Evolutionary conservation across 352 stramenopile species (phyloP).

Genomic region (Globisporangium radiosum): DNA sequence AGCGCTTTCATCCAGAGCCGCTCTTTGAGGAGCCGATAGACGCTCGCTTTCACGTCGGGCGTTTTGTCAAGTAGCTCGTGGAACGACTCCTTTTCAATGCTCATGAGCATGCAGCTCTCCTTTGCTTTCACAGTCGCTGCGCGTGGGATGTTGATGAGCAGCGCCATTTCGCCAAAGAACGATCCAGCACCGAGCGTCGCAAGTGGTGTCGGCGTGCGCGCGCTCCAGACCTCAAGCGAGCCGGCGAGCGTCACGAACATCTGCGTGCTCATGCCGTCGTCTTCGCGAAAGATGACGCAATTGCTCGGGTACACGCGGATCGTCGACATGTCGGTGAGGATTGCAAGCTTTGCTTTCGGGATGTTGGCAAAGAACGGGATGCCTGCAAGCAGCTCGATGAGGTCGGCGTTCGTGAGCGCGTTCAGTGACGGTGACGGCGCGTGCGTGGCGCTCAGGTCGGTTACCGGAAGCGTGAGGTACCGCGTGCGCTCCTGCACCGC

Average conservation of each 20-base stretch:
- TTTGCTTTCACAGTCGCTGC: slow-evolving; percentile 58
- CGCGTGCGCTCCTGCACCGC: slow-evolving; percentile 36
- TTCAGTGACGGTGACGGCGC: slow-evolving; percentile 35
- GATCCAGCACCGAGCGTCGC: slow-evolving; percentile 58
- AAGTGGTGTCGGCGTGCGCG: slow-evolving; percentile 32
- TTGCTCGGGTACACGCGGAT: slow-evolving; percentile 69
- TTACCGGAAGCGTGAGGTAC: slow-evolving; percentile 27
- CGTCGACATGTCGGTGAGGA: slow-evolving; percentile 68
- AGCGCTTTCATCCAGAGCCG: slow-evolving; percentile 62
- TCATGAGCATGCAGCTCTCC: slow-evolving; percentile 75
- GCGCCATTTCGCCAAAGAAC: slow-evolving; percentile 79
- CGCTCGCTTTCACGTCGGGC: slow-evolving; percentile 38
- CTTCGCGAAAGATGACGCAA: slow-evolving; percentile 63
- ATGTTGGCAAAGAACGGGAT: slow-evolving; percentile 72
- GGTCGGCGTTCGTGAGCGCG: slow-evolving; percentile 58
- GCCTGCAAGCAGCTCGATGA: slow-evolving; percentile 47
- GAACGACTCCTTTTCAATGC: slow-evolving; percentile 71
- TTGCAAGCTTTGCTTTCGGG: slow-evolving; percentile 44
- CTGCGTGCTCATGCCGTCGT: slow-evolving; percentile 71
- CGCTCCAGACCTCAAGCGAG: slow-evolving; percentile 56
- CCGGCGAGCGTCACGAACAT: slow-evolving; percentile 75
- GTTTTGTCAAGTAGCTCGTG: slow-evolving; percentile 53
- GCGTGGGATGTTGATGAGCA: slow-evolving; percentile 73
- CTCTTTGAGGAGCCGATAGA: slow-evolving; percentile 63
- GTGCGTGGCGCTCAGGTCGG: slow-evolving; percentile 26